Conservation (phyloP, 2,329 filamentous ascomycete genomes). For the Xylaria arbuscula region DNA sequence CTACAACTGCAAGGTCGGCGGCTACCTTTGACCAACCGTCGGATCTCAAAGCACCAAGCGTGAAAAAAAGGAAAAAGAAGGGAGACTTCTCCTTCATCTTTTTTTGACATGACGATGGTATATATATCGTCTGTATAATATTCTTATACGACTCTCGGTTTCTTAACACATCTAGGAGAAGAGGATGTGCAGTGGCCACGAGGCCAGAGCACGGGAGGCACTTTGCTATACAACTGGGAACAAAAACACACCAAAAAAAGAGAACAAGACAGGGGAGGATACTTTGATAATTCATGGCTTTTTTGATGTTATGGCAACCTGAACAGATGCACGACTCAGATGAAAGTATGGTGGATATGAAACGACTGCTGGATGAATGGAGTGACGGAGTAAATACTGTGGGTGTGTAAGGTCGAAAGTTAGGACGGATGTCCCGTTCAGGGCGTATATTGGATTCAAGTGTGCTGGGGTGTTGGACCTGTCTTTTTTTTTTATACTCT, state of each 20-base stretch:
- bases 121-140: conserved; percentile 37
- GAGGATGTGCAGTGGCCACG: conserved; percentile 11
- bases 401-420: conserved; percentile 30
- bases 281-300: conserved; percentile 22
- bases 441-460: conserved; percentile 25
- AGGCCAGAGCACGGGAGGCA: conserved; percentile 23
- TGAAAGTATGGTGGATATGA: conserved; percentile 37
- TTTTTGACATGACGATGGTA: conserved; percentile 20
- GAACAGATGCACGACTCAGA: conserved; percentile 31
- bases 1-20: conserved; percentile 10
- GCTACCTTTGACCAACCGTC: neutral
- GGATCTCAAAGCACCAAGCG: neutral
- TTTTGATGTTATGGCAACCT: conserved; percentile 26
- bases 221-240: conserved; percentile 22
- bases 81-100: conserved; percentile 19
- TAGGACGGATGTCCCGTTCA: conserved; percentile 29
- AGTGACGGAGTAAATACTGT: conserved; percentile 38
- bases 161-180: conserved; percentile 24
- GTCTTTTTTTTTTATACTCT: conserved; percentile 34
- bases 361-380: conserved; percentile 36
- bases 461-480: conserved; percentile 26
- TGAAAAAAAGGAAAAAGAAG: conserved; percentile 12
- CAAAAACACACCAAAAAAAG: conserved; percentile 17
- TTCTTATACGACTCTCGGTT: conserved; percentile 27
- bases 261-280: conserved; percentile 1